Percentiles rank a stretch among this genome's conserved stretches.
Conservation (phyloP, 352 stramenopile species). For the Phytophthora foliorum region DNA sequence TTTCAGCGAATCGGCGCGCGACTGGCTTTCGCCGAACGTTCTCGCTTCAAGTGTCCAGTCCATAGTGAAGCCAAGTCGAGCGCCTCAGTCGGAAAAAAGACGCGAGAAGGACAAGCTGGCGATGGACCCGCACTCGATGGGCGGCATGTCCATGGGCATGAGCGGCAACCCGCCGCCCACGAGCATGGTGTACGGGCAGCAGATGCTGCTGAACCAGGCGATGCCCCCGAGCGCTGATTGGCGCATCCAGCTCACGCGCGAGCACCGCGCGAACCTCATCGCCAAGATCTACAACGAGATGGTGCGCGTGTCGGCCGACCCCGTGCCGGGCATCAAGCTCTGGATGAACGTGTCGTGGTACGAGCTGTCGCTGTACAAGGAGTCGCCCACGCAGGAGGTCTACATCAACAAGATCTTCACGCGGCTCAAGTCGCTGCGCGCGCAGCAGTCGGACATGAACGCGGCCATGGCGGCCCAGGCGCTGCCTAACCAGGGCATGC, state of each 20-base stretch:
- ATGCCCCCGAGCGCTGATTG: constrained; percentile 54
- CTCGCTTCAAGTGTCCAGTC: constrained; percentile 48
- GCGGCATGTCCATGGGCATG: constrained; percentile 71
- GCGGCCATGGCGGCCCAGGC: constrained; percentile 71
- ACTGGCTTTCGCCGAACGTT: constrained; percentile 21
- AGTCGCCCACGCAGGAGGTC: constrained; percentile 86
- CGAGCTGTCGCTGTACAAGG: constrained; percentile 88
- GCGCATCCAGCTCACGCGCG: constrained; percentile 81
- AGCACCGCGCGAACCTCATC: constrained; percentile 87
- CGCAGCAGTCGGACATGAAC: constrained; percentile 80
- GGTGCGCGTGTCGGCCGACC: constrained; percentile 82
- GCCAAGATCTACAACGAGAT: constrained; percentile 92
- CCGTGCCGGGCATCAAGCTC: constrained; percentile 83
- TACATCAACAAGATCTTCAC: constrained; percentile 94
- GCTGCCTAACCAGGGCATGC: constrained; percentile 78
- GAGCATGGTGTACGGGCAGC: constrained; percentile 54
- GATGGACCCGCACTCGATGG: constrained; percentile 76
- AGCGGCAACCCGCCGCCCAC: constrained; percentile 43
- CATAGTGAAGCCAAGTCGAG: constrained; percentile 38
- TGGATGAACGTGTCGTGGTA: constrained; percentile 93
- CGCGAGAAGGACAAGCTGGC: constrained; percentile 24
- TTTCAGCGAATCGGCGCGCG: constrained; percentile 24
- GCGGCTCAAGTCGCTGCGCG: constrained; percentile 78
- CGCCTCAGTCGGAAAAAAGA: constrained; percentile 39
- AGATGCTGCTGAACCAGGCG: constrained; percentile 66